These are phyloP conservation scores for Cucumis sativus DNA, from an alignment of 306 rosid genomes.

Conservation along the genomic window Cucumber_9930_V3 NC_026656.2:19363501-19364000, in stretches of 20 bases:
- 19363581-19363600: neutral
- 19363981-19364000: too few relatives aligned
- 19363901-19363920: too few relatives aligned
- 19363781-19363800: neutral
- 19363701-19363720: neutral
- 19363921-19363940: too few relatives aligned
- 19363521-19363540: neutral
- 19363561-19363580: neutral
- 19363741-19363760: neutral
- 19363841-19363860: too few relatives aligned
- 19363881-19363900: too few relatives aligned
- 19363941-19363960: too few relatives aligned
- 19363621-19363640: neutral
- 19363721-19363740: neutral
- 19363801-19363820: neutral
- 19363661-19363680: neutral
- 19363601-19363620: neutral
- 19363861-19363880: too few relatives aligned
- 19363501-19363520: neutral
- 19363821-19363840: too few relatives aligned
- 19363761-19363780: neutral
- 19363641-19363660: neutral
- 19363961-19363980: too few relatives aligned
- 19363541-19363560: neutral
- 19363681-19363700: neutral